Percentiles rank a stretch among this genome's conserved stretches.
Conservation (phyloP, 345 rosid species). For the Citrus inodora region DNA sequence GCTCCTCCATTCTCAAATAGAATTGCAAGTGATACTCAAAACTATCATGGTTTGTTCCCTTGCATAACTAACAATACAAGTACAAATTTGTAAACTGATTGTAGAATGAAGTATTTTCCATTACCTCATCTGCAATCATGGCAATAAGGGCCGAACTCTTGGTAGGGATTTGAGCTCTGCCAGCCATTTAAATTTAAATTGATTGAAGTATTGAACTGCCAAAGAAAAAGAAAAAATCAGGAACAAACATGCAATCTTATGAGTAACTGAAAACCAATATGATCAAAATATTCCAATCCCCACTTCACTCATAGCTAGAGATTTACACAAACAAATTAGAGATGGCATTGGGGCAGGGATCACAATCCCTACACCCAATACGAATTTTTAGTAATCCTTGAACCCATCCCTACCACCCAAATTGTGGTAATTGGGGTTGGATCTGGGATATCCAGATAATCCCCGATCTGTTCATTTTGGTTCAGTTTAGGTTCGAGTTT, state of each 20-base stretch:
- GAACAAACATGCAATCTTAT: not conserved
- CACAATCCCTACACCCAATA: fast-evolving
- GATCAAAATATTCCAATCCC: not conserved
- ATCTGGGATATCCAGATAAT: no score
- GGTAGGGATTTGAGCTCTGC: constrained; percentile 52
- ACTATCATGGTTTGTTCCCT: not conserved
- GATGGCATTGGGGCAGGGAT: no score
- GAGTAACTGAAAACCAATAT: not conserved
- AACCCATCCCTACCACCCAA: no score
- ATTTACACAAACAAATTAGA: not conserved
- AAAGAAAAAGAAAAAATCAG: not conserved
- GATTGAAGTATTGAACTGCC: constrained; percentile 11
- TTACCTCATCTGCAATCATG: constrained; percentile 82
- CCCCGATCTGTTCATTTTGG: no score
- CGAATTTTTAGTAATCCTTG: no score
- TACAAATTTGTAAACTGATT: not conserved
- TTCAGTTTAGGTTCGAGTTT: no score
- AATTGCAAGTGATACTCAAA: not conserved
- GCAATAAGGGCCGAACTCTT: constrained; percentile 70
- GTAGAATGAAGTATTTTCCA: not conserved
- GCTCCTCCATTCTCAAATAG: not conserved
- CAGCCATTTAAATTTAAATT: constrained; percentile 39
- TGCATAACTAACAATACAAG: not conserved
- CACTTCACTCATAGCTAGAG: not conserved
- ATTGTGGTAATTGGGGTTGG: no score